phyloP scores from a whole-genome alignment of 768 basidiomycete genomes.

The Zangia roseola region DNA sequence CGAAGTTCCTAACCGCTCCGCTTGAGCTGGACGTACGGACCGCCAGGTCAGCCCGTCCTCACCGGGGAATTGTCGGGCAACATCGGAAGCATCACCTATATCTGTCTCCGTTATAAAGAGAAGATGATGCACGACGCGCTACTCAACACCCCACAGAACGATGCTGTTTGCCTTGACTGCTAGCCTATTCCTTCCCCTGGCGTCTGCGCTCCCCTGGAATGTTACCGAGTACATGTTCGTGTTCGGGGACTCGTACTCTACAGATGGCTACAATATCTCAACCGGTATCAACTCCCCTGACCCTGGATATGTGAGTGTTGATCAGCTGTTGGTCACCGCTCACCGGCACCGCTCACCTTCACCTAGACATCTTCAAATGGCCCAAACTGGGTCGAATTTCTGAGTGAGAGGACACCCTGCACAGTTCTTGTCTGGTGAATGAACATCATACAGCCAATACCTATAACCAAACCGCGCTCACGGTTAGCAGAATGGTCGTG shows the following conservation, averaged over 20 bases:
- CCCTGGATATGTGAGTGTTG: slow-evolving; percentile 47
- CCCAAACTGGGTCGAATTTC: slow-evolving; percentile 58
- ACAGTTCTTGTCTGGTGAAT: neutral
- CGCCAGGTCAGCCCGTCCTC: too few species aligned
- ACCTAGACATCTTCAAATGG: slow-evolving; percentile 57
- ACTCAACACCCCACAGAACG: slow-evolving; percentile 9
- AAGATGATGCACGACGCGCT: too few species aligned
- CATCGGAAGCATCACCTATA: neutral
- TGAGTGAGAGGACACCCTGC: slow-evolving; percentile 36
- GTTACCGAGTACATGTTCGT: slow-evolving; percentile 55
- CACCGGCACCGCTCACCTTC: slow-evolving; percentile 3
- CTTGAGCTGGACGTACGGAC: too few species aligned
- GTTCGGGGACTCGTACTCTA: slow-evolving; percentile 65
- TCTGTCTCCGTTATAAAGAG: slow-evolving; percentile 10
- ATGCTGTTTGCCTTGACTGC: slow-evolving; percentile 4
- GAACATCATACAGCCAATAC: slow-evolving; percentile 37
- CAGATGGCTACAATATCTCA: slow-evolving; percentile 59
- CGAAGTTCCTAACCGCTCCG: too few species aligned
- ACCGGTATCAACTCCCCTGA: slow-evolving; percentile 50
- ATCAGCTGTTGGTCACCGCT: neutral
- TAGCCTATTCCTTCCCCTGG: slow-evolving; percentile 8
- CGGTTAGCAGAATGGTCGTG: slow-evolving; percentile 30
- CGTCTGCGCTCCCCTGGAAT: slow-evolving; percentile 43
- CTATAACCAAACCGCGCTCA: slow-evolving; percentile 55
- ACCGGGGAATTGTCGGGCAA: neutral